Evolutionary conservation across 2,329 filamentous ascomycete genomes (phyloP).

Genomic region (Helotiales sp.): DNA sequence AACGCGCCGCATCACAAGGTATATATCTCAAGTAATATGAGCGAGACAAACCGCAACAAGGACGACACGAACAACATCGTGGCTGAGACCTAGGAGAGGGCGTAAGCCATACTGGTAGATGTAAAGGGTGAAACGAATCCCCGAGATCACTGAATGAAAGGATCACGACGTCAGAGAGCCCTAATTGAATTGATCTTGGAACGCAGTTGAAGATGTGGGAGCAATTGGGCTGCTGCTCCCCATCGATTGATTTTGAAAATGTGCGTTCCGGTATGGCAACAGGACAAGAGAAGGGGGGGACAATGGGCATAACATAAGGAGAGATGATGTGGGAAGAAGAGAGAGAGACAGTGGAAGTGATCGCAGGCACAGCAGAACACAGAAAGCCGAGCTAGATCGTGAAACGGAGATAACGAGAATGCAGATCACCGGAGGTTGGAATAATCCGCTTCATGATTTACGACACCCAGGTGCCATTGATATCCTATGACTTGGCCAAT

Average conservation of each 20-base stretch:
- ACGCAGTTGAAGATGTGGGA: conserved; percentile 57
- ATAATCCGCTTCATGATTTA: no score
- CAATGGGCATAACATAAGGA: not conserved
- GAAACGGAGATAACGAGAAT: not conserved
- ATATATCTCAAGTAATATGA: no score
- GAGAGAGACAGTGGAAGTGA: not conserved
- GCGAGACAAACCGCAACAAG: no score
- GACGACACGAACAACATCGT: no score
- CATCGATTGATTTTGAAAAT: conserved; percentile 52
- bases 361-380: not conserved
- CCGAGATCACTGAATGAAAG: conserved; percentile 52
- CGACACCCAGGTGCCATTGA: not conserved
- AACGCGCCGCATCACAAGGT: no score
- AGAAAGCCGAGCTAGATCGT: not conserved
- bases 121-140: conserved; percentile 69
- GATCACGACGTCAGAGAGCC: conserved; percentile 65
- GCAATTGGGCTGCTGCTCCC: conserved; percentile 60
- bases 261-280: conserved; percentile 49
- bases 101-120: no score
- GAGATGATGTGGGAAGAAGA: not conserved
- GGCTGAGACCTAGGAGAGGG: no score
- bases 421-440: not conserved
- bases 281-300: not conserved
- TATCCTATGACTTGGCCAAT: conserved; percentile 56
- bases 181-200: conserved; percentile 57